Percentiles rank a stretch among this genome's conserved stretches.
These are phyloP conservation scores for Amesomyces nigricolor DNA, from an alignment of 2,329 filamentous ascomycete species.

Conservation along the genomic window DNA sequence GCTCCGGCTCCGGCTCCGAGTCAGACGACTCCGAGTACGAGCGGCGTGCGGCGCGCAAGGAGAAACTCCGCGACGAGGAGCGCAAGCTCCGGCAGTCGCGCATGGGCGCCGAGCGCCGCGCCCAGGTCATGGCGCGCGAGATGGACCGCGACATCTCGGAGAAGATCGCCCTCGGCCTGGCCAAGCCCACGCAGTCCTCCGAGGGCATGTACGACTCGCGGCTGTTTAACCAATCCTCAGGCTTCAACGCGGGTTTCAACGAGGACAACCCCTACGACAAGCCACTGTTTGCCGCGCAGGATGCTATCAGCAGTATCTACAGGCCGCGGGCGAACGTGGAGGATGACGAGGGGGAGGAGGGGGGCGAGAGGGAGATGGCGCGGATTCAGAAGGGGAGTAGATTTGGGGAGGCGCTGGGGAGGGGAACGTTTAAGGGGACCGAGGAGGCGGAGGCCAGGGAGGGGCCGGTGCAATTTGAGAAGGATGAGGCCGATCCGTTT, in stretches of 20 bases:
- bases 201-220: conserved; percentile 97
- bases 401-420: conserved; percentile 80
- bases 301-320: conserved; percentile 92
- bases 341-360: conserved; percentile 72
- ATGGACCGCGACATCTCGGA: conserved; percentile 96
- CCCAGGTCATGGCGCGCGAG: conserved; percentile 90
- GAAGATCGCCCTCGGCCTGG: conserved; percentile 88
- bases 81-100: conserved; percentile 85
- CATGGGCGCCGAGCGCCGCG: conserved; percentile 88
- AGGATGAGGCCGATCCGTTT: conserved; percentile 75
- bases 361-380: conserved; percentile 75
- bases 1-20: conserved; percentile 44
- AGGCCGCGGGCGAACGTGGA: conserved; percentile 69
- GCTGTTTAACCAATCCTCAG: conserved; percentile 88
- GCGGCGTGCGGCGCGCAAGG: conserved; percentile 69
- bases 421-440: conserved; percentile 85
- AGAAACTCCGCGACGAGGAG: conserved; percentile 76
- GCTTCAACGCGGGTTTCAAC: conserved; percentile 89
- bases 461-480: conserved; percentile 94
- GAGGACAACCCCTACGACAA: conserved; percentile 98
- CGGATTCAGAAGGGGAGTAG: conserved; percentile 79
- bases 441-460: conserved; percentile 78
- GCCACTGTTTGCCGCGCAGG: conserved; percentile 90
- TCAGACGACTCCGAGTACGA: conserved; percentile 68
- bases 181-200: conserved; percentile 85